Percentiles rank a stretch among this genome's conserved stretches.
These are phyloP conservation scores for Erysimum cheiranthoides DNA, from an alignment of 345 rosid genomes.

Conservation along the genomic window DNA sequence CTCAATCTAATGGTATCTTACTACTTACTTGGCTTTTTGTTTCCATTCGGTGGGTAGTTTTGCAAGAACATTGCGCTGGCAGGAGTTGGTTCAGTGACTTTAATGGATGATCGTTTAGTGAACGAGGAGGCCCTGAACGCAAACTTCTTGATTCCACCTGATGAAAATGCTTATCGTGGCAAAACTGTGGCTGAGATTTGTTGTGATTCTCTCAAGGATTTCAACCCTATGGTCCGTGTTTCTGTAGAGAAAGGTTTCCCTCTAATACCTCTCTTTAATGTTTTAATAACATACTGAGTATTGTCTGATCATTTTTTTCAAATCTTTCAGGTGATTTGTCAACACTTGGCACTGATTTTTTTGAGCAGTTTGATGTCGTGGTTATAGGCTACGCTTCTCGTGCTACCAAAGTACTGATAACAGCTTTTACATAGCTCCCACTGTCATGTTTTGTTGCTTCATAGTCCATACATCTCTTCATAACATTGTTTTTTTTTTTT, in stretches of 20 bases:
- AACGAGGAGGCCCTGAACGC: slow-evolving; percentile 68
- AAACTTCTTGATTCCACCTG: slow-evolving; percentile 76
- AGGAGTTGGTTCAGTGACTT: slow-evolving; percentile 88
- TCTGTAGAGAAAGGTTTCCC: slow-evolving; percentile 71
- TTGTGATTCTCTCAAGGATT: slow-evolving; percentile 78
- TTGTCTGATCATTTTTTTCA: not conserved
- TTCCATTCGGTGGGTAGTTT: slow-evolving; percentile 57
- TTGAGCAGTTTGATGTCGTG: slow-evolving; percentile 74
- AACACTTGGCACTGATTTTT: slow-evolving; percentile 61
- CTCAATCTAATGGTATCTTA: not conserved
- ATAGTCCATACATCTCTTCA: slow-evolving; percentile 17
- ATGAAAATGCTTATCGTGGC: slow-evolving; percentile 57
- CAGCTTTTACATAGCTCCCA: not conserved
- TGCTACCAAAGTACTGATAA: slow-evolving; percentile 58
- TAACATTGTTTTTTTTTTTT: not conserved
- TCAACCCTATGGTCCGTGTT: slow-evolving; percentile 94
- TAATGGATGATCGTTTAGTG: slow-evolving; percentile 76
- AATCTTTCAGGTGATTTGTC: slow-evolving; percentile 72
- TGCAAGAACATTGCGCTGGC: slow-evolving; percentile 97
- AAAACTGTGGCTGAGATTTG: slow-evolving; percentile 88
- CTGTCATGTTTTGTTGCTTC: slow-evolving; percentile 1
- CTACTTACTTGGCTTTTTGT: not conserved
- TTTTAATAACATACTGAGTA: not conserved
- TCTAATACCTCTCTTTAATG: not conserved
- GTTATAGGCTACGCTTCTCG: slow-evolving; percentile 73